Percentiles rank a stretch among this genome's conserved stretches.
Conservation (phyloP, 179 eudicot species). For the Vitellaria paradoxa region DNA sequence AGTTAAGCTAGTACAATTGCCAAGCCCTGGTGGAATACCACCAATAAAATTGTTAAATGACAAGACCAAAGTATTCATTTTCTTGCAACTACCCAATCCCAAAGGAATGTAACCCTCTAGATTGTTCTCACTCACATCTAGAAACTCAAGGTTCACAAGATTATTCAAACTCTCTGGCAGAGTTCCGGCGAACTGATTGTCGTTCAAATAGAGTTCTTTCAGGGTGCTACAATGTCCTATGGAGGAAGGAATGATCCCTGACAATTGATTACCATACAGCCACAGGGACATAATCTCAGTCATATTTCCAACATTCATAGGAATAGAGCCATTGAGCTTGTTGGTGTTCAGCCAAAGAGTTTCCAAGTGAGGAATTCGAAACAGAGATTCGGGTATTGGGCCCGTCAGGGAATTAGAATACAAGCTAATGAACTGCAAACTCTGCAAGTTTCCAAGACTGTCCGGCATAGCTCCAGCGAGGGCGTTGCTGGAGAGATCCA, state of each 20-base stretch:
- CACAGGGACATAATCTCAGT: conserved; percentile 23
- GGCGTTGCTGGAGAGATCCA: conserved; percentile 34
- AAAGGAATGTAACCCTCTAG: conserved; percentile 43
- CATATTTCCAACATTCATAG: conserved; percentile 35
- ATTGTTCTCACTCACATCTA: conserved; percentile 38
- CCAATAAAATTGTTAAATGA: conserved; percentile 57
- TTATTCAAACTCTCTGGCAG: conserved; percentile 42
- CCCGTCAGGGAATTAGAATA: conserved; percentile 37
- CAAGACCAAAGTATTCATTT: conserved; percentile 41
- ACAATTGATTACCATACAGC: conserved; percentile 35
- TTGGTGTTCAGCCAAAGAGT: conserved; percentile 31
- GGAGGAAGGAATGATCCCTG: conserved; percentile 49
- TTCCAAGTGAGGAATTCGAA: conserved; percentile 26
- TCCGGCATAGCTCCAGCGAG: conserved; percentile 38
- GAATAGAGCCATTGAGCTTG: conserved; percentile 46
- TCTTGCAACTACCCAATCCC: conserved; percentile 38
- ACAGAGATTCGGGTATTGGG: conserved; percentile 42
- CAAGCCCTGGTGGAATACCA: conserved; percentile 46
- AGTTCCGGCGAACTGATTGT: conserved; percentile 38
- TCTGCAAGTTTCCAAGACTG: conserved; percentile 34
- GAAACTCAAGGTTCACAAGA: conserved; percentile 29
- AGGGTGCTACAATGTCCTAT: conserved; percentile 41
- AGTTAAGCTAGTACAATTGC: conserved; percentile 55
- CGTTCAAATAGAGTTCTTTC: conserved; percentile 32
- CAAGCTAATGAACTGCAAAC: conserved; percentile 21